A percentile compares a stretch with the other conserved stretches of the same genome.
Evolutionary conservation across 495 filamentous ascomycete species (phyloP).

Genomic region (Lichenothelia convexa): DNA sequence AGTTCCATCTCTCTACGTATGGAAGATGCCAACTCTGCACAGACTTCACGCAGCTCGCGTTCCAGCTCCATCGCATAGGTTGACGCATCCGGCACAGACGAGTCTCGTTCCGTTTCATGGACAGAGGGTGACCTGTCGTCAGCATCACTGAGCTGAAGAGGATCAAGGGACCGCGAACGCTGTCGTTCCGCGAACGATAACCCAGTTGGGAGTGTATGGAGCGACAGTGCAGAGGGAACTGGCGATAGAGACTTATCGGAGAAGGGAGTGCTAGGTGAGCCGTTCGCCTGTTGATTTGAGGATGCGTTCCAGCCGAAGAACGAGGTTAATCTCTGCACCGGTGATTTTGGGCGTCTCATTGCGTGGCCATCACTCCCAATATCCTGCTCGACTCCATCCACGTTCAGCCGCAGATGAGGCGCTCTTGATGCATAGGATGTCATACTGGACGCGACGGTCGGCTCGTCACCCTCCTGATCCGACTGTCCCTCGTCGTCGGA

Average conservation of each 20-base stretch:
- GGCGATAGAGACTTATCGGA: constrained; percentile 44
- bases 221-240: constrained; percentile 30
- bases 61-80: constrained; percentile 59
- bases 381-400: too few relatives aligned
- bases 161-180: too few relatives aligned
- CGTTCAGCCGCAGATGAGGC: too few relatives aligned
- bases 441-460: too few relatives aligned
- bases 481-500: too few relatives aligned
- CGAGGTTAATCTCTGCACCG: constrained; percentile 42
- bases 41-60: constrained; percentile 82
- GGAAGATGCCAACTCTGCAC: constrained; percentile 74
- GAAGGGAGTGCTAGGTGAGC: constrained; percentile 44
- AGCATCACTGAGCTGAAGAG: too few relatives aligned
- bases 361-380: too few relatives aligned
- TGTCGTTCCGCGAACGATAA: too few relatives aligned
- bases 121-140: too few relatives aligned
- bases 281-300: constrained; percentile 32
- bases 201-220: background rate
- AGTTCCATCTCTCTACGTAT: constrained; percentile 93
- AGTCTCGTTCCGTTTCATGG: too few relatives aligned
- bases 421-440: too few relatives aligned
- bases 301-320: constrained; percentile 53
- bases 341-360: constrained; percentile 35
- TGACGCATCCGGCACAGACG: constrained; percentile 27
- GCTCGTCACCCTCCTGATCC: too few relatives aligned